Conservation (phyloP, 2,329 filamentous ascomycete genomes). For the Arthrobotrys sphaeroides region DNA sequence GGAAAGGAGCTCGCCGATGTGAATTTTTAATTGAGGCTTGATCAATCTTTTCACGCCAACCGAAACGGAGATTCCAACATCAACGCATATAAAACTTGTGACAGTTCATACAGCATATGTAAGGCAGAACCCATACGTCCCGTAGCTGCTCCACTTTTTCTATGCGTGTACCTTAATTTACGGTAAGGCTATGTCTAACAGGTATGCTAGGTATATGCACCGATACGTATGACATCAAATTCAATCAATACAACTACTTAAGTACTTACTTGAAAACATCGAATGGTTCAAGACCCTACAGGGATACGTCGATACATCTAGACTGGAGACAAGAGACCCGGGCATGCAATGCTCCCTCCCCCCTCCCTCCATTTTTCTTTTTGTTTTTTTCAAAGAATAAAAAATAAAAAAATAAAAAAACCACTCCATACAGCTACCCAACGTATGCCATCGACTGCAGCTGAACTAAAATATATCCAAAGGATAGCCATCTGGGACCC, state of each 20-base stretch:
- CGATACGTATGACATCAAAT: neutral
- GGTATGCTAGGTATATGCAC: neutral
- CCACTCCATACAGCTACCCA: too few relatives aligned
- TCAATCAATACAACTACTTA: neutral
- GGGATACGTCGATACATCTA: neutral
- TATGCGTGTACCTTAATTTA: too few relatives aligned
- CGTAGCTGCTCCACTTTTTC: neutral
- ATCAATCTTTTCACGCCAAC: constrained; percentile 4
- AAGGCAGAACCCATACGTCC: too few relatives aligned
- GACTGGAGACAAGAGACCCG: too few relatives aligned
- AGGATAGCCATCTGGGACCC: neutral
- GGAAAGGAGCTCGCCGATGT: neutral
- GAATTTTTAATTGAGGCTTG: neutral
- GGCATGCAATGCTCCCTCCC: too few relatives aligned
- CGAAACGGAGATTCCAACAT: constrained; percentile 4
- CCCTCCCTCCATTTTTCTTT: too few relatives aligned
- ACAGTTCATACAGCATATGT: constrained; percentile 1
- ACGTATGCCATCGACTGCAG: too few relatives aligned
- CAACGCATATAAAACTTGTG: constrained; percentile 12
- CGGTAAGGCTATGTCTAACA: neutral
- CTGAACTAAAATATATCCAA: constrained; percentile 1
- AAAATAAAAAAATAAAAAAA: too few relatives aligned
- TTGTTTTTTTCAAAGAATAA: too few relatives aligned
- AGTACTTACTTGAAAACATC: too few relatives aligned
- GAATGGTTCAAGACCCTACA: neutral